Percentiles rank a stretch among this genome's conserved stretches.
Evolutionary conservation across 768 basidiomycete species (phyloP).

Genomic region (Kwoniella pini): DNA sequence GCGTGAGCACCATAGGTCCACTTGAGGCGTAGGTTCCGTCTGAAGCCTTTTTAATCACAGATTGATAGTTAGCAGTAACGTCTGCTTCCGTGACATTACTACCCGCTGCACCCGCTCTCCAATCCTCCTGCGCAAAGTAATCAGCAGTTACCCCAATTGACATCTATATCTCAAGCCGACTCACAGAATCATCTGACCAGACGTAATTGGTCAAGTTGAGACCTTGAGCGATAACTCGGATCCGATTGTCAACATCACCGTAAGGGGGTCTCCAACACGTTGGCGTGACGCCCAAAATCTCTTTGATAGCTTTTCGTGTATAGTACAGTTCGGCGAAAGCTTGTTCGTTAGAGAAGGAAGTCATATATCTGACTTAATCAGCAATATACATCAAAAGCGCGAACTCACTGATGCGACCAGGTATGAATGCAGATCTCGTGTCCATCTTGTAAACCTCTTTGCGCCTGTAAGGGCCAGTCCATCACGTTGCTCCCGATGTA

Average conservation of each 20-base stretch:
- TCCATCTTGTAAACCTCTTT: slow-evolving; percentile 50
- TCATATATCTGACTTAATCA: slow-evolving; percentile 58
- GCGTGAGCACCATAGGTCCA: slow-evolving; percentile 53
- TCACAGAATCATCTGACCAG: slow-evolving; percentile 47
- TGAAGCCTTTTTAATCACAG: slow-evolving; percentile 31
- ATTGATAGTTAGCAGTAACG: slow-evolving; percentile 49
- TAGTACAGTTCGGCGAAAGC: slow-evolving; percentile 54
- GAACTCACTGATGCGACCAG: slow-evolving; percentile 48
- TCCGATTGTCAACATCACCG: slow-evolving; percentile 54
- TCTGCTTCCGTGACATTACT: slow-evolving; percentile 36
- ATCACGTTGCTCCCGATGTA: slow-evolving; percentile 58
- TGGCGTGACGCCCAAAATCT: slow-evolving; percentile 47
- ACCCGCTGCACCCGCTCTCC: slow-evolving; percentile 36
- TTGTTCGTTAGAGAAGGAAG: slow-evolving; percentile 58
- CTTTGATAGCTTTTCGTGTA: slow-evolving; percentile 46
- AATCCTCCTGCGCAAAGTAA: slow-evolving; percentile 37
- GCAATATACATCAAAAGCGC: neutral
- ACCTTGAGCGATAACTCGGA: slow-evolving; percentile 45
- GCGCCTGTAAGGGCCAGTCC: slow-evolving; percentile 57
- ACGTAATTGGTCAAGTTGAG: slow-evolving; percentile 48
- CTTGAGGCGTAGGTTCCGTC: slow-evolving; percentile 43
- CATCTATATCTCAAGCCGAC: neutral
- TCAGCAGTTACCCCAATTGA: neutral
- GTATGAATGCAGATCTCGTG: slow-evolving; percentile 53
- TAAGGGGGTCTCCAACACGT: slow-evolving; percentile 47